Evolutionary conservation across 768 basidiomycete genomes (phyloP).

Genomic region (Holtermanniella nyarrowii): DNA sequence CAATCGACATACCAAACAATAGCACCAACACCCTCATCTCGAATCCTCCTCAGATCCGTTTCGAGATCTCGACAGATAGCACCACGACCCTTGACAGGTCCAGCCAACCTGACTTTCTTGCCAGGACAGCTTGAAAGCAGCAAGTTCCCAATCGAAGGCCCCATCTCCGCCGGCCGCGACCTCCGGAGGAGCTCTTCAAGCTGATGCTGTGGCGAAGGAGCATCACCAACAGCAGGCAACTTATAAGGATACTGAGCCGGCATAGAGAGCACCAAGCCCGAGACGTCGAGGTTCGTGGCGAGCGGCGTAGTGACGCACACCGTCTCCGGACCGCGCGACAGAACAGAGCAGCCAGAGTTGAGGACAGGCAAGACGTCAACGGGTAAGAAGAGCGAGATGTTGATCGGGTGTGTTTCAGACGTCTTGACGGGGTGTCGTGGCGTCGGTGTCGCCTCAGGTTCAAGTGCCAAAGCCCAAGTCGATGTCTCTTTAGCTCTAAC

Average conservation of each 20-base stretch:
- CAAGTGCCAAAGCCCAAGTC: conserved; percentile 2
- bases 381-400: conserved; percentile 60
- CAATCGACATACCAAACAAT: conserved; percentile 61
- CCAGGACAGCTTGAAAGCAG: conserved; percentile 86
- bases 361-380: conserved; percentile 51
- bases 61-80: conserved; percentile 72
- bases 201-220: background rate
- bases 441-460: background rate
- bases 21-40: conserved; percentile 58
- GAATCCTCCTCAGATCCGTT: conserved; percentile 68
- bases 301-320: background rate
- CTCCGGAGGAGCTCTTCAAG: conserved; percentile 2
- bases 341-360: conserved; percentile 3
- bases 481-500: background rate
- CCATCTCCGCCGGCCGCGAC: conserved; percentile 10
- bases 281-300: conserved; percentile 22
- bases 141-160: conserved; percentile 61
- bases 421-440: conserved; percentile 49
- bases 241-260: conserved; percentile 2
- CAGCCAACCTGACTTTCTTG: conserved; percentile 63
- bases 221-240: background rate
- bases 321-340: background rate
- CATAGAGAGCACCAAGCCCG: conserved; percentile 16
- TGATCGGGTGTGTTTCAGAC: conserved; percentile 71
- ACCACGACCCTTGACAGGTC: conserved; percentile 65